Evolutionary conservation across 805 yeast species (phyloP), one percentile per base, ranked within the genome.

Genomic region (Kuraishia piskuri): DNA sequence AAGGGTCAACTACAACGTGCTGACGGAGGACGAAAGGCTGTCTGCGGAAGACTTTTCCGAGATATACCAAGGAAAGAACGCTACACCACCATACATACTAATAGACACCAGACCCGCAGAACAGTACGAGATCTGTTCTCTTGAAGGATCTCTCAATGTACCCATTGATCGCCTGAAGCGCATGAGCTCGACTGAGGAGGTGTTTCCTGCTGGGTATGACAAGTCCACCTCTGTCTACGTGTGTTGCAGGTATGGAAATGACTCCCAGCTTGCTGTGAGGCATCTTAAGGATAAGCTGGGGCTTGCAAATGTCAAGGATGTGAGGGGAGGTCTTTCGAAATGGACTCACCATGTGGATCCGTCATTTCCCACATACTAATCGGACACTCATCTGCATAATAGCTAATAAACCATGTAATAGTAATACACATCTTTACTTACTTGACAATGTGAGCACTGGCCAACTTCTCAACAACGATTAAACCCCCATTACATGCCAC

Each of bases 191-290:
- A 19, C 59, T 22, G 62, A 68, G 36, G 55, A 67, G 61, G 59
- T 63, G 3, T 50, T 55, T 22, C 55, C 44, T 17, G 23, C n/a
- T 3, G 48, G 37, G 22, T 7, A 22, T 17, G 22, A 36, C 4
- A 17, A 31, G 4, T 12, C 19, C 14, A 22, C 50, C 4, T 59
- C 57, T 3, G 65, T 87, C 0, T 77, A 75, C 53, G 86, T 90
- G 0, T 73, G 92, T 20, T 94, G 99, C 67, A 75, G 97, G 31
- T 83, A 76, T 63, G 99, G 99, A 9, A 90, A 89, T 65, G 98
- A 94, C 64, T 91, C 98, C 0, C 90, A 88, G 61, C 66, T 82
- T 19, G 95, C 96, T 0, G 83, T 87, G 1, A 67, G 74, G 53
- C 68, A 74, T 48, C 66, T 91, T 49, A 72, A 76, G 50, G 79